These are phyloP conservation scores for Albugo laibachii DNA, from an alignment of 352 stramenopile species.

Conservation along the genomic window DNA sequence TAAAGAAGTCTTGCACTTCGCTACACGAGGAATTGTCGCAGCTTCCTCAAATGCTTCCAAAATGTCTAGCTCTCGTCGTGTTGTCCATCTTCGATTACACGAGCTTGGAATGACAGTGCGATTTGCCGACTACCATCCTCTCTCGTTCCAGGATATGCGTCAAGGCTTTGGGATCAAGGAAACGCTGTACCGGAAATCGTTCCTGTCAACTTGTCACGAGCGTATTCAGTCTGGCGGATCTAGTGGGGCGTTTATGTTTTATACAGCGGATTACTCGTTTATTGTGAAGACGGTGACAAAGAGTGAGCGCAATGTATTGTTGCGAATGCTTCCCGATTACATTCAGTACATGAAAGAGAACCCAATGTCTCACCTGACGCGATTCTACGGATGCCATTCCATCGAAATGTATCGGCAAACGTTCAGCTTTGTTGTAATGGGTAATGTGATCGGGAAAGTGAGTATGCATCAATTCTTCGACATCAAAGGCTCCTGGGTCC, in stretches of 20 bases:
- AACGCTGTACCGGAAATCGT: conserved; percentile 50
- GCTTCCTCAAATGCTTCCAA: conserved; percentile 43
- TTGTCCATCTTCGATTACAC: conserved; percentile 55
- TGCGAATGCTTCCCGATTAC: conserved; percentile 70
- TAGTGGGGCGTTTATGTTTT: conserved; percentile 84
- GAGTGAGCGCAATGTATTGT: conserved; percentile 52
- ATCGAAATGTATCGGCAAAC: conserved; percentile 79
- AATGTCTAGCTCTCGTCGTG: conserved; percentile 19
- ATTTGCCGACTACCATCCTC: conserved; percentile 60
- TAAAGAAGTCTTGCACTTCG: conserved; percentile 80
- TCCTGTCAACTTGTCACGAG: conserved; percentile 67
- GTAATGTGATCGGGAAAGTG: conserved; percentile 62
- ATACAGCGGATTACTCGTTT: conserved; percentile 71
- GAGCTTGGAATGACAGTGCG: conserved; percentile 64
- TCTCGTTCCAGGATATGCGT: conserved; percentile 58
- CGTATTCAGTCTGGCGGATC: conserved; percentile 62
- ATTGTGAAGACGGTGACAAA: conserved; percentile 77
- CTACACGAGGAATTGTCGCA: conserved; percentile 62
- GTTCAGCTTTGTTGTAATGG: conserved; percentile 84
- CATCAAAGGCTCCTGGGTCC: conserved; percentile 80
- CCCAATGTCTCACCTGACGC: conserved; percentile 62
- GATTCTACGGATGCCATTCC: conserved; percentile 78
- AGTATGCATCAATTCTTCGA: conserved; percentile 83
- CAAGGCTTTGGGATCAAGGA: conserved; percentile 60
- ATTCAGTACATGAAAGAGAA: conserved; percentile 65